Evolutionary conservation across 257 asterid genomes (phyloP).

Genomic region (Nicotiana undulata): DNA sequence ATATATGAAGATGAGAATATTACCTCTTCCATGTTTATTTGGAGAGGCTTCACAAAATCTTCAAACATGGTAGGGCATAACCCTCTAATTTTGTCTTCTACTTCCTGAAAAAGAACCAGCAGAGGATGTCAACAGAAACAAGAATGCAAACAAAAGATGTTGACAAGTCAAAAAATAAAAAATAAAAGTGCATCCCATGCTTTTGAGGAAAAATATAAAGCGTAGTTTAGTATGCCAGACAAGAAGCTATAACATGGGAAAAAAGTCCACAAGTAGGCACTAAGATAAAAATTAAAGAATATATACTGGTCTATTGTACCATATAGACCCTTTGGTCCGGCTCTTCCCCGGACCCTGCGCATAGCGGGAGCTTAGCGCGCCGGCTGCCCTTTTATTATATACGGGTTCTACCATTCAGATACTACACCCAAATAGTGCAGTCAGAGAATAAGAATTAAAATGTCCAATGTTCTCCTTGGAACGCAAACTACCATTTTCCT

Average conservation of each 20-base stretch:
- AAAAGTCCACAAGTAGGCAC: neutral
- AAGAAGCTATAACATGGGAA: neutral
- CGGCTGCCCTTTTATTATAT: too few species aligned
- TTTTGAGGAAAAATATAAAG: neutral
- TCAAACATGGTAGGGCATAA: slow-evolving; percentile 74
- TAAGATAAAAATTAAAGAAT: neutral
- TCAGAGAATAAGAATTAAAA: neutral
- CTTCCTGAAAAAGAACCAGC: slow-evolving; percentile 54
- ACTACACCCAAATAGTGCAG: neutral
- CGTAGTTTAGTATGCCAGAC: neutral
- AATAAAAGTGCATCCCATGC: neutral
- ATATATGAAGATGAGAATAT: neutral
- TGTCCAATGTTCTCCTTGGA: neutral
- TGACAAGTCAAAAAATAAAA: neutral
- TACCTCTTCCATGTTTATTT: slow-evolving; percentile 73
- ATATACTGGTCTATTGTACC: neutral
- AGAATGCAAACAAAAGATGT: neutral
- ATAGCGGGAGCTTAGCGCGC: too few species aligned
- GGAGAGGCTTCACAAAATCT: slow-evolving; percentile 84
- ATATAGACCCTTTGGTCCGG: too few species aligned
- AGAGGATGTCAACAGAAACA: slow-evolving; percentile 6
- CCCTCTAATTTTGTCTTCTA: slow-evolving; percentile 63
- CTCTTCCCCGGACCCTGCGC: too few species aligned
- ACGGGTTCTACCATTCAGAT: neutral
- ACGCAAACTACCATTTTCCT: neutral